phyloP scores from a whole-genome alignment of 768 basidiomycete genomes.

The Tulasnella sp. region DNA sequence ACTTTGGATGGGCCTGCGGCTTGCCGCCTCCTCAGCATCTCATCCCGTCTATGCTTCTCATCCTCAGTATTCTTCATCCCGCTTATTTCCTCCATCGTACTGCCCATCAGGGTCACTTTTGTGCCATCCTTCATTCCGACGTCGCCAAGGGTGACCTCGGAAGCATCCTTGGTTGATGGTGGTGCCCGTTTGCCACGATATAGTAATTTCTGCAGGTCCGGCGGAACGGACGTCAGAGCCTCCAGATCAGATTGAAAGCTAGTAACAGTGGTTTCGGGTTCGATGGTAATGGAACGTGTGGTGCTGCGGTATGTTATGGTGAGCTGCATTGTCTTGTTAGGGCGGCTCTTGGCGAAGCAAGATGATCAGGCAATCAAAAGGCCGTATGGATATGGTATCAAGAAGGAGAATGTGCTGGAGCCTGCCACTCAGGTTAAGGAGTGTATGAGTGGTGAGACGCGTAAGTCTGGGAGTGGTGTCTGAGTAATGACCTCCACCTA shows the following conservation, averaged over 20 bases:
- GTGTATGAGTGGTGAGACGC: no score
- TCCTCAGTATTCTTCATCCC: slow-evolving; percentile 45
- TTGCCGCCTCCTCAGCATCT: slow-evolving; percentile 49
- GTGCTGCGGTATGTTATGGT: slow-evolving; percentile 10
- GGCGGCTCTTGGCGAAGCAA: no score
- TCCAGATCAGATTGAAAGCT: slow-evolving; percentile 43
- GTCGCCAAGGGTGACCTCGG: slow-evolving; percentile 30
- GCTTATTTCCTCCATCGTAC: slow-evolving; percentile 47
- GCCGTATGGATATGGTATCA: no score
- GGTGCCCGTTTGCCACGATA: slow-evolving; percentile 52
- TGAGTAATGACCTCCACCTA: no score
- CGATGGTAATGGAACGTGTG: slow-evolving; percentile 37
- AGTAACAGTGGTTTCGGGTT: slow-evolving; percentile 42
- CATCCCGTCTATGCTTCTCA: slow-evolving; percentile 46
- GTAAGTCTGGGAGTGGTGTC: no score
- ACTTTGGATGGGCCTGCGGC: slow-evolving; percentile 51
- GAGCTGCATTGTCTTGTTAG: background rate
- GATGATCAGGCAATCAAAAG: no score
- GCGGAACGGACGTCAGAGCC: slow-evolving; percentile 56
- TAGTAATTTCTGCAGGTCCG: slow-evolving; percentile 57
- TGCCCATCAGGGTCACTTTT: slow-evolving; percentile 63
- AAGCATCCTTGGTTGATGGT: slow-evolving; percentile 21
- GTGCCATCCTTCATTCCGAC: slow-evolving; percentile 52
- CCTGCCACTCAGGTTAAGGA: background rate
- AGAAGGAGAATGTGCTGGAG: no score